Evolutionary conservation across 495 filamentous ascomycete species (phyloP).

Genomic region (Penicillium turbatum): DNA sequence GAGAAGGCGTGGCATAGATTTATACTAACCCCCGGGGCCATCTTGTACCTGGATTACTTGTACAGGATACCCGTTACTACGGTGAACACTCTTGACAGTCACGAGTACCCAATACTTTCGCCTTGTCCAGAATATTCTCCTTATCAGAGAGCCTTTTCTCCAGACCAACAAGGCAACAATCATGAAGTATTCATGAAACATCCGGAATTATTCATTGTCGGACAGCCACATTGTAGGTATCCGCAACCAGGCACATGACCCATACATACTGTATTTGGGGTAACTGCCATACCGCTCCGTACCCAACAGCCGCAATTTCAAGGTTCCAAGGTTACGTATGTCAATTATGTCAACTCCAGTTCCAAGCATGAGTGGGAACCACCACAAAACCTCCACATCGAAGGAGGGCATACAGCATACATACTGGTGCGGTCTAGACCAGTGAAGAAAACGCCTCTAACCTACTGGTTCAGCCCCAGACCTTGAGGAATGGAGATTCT

Average conservation of each 20-base stretch:
- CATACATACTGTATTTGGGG: background rate
- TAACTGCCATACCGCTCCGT: background rate
- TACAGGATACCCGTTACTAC: background rate
- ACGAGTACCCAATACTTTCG: background rate
- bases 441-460: background rate
- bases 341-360: too few relatives aligned
- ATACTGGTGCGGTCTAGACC: conserved; percentile 1
- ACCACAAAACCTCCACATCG: background rate
- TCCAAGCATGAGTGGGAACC: background rate
- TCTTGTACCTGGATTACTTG: background rate
- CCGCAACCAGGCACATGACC: background rate
- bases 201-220: background rate
- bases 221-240: background rate
- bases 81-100: background rate
- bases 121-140: background rate
- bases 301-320: background rate
- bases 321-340: too few relatives aligned
- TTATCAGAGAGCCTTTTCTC: background rate
- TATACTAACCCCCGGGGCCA: background rate
- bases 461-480: conserved; percentile 2
- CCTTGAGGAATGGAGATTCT: background rate
- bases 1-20: background rate
- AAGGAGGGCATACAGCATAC: background rate
- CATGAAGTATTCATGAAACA: background rate
- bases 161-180: background rate